Percentiles rank a stretch among this genome's conserved stretches.
These are phyloP conservation scores for Datisca glomerata DNA, from an alignment of 306 rosid genomes.

Conservation along the genomic window DNA sequence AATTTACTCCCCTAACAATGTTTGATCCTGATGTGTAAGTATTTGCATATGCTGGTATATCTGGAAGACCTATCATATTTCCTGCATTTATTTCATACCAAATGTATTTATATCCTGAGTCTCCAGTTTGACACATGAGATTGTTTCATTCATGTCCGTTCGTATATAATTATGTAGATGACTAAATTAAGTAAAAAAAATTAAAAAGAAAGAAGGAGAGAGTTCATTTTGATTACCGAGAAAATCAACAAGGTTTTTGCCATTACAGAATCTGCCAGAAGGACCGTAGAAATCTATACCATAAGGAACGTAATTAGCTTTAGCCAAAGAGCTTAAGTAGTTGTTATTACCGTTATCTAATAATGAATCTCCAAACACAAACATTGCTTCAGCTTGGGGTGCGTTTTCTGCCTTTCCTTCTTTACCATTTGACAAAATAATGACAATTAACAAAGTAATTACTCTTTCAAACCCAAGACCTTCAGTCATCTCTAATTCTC, in stretches of 20 bases:
- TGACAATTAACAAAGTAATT: too few relatives aligned
- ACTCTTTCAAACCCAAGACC: too few relatives aligned
- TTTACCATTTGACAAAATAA: too few relatives aligned
- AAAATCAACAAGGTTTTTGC: slow-evolving; percentile 40
- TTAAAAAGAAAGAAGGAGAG: not conserved
- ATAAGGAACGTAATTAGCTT: slow-evolving; percentile 48
- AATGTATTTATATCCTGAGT: too few relatives aligned
- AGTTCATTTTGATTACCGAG: slow-evolving; percentile 30
- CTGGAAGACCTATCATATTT: slow-evolving; percentile 46
- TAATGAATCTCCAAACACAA: slow-evolving; percentile 72
- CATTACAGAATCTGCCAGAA: slow-evolving; percentile 68
- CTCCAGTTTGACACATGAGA: too few relatives aligned
- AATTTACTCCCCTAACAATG: slow-evolving; percentile 52
- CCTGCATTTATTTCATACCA: slow-evolving; percentile 17
- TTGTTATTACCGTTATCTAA: slow-evolving; percentile 76
- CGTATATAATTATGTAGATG: too few relatives aligned
- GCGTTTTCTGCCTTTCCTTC: too few relatives aligned
- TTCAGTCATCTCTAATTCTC: too few relatives aligned
- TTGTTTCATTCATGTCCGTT: too few relatives aligned
- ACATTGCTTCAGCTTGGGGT: slow-evolving; percentile 46
- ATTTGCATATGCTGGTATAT: slow-evolving; percentile 48
- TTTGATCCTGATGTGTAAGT: slow-evolving; percentile 25
- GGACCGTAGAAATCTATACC: slow-evolving; percentile 48
- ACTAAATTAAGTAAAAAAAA: too few relatives aligned
- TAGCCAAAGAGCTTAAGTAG: slow-evolving; percentile 33